Percentiles rank a stretch among this genome's conserved stretches.
These are phyloP conservation scores for Talaromyces sp. DNA, from an alignment of 2,329 filamentous ascomycete species.

Conservation along the genomic window DNA sequence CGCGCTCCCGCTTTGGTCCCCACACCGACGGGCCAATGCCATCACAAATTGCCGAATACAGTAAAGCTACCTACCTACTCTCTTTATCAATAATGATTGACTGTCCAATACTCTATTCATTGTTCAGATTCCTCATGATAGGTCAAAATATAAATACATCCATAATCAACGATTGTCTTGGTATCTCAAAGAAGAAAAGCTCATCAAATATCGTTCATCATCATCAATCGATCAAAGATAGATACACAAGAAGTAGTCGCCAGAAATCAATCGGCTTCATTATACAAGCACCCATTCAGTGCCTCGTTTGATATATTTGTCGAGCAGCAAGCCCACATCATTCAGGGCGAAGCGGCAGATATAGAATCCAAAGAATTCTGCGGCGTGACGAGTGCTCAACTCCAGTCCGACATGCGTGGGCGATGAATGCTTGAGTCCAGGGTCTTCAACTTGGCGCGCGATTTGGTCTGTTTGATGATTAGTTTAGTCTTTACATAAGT, in stretches of 20 bases:
- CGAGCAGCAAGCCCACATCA: constrained; percentile 78
- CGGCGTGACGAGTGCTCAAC: constrained; percentile 85
- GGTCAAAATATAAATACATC: neutral
- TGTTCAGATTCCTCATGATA: neutral
- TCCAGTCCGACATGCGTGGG: constrained; percentile 95
- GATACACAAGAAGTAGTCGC: neutral
- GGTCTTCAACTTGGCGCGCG: constrained; percentile 91
- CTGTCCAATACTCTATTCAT: neutral
- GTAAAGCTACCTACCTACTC: neutral
- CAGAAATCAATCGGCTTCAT: neutral
- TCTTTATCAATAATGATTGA: too few species aligned
- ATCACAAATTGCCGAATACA: neutral
- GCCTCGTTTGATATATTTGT: constrained; percentile 95
- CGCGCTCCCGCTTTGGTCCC: neutral
- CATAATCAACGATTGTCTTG: constrained; percentile 15
- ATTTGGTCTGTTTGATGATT: constrained; percentile 69
- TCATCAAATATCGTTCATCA: constrained; percentile 15
- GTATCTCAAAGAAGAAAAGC: constrained; percentile 19
- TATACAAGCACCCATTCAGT: constrained; percentile 80
- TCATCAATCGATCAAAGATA: constrained; percentile 15
- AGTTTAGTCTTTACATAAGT: neutral
- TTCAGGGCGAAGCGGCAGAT: constrained; percentile 90
- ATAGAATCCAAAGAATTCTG: constrained; percentile 97
- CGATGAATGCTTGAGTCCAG: constrained; percentile 83
- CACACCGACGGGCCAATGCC: constrained; percentile 5